Base-by-base conservation (phyloP, 2,329 filamentous ascomycete genomes). In the Davidsoniella australis region DNA sequence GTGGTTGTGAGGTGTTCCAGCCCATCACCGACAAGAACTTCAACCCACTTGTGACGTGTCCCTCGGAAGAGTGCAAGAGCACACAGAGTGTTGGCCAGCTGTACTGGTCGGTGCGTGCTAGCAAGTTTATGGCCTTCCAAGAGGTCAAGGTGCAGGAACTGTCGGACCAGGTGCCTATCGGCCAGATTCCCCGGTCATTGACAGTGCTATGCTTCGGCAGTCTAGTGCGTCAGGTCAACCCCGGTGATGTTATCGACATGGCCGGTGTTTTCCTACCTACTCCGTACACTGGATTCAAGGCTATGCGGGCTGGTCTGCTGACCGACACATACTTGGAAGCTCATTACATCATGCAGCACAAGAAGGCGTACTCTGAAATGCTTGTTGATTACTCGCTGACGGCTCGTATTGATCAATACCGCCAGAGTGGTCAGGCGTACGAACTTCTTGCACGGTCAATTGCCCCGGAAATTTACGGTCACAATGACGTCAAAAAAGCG, bases 91-190 rank as follows among this genome's bases (percentile, higher is more conserved):
- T 91, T 64, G 91, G 91, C 16, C 86, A 95, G 63, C 74, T 98
- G 38, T 89, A 94, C 63, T 78, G 93, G 37, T 95, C 89, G 0
- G 93, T 88, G n/a, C 77, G 91, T 58, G 91, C 89, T 0, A 95
- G 88, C 47, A 98, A 96, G 60, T 98, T 96, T 61, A 68, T 94
- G 59, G 87, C 91, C 3, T 98, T 98, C 69, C 91, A 98, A 64
- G 91, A 98, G 65, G 79, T 96, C 65, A 96, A 96, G 68, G 87
- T 98, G 50, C 91, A 98, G 65, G 91, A 98, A 63, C 85, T 96
- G 78, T 87, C 91, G n/a, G 91, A 98, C 62, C 91, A 98, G 64
- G 91, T 98, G 0, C 91, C 91, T 6, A 93, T 98, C 55, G 91
- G 91, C 46, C 91, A 98, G 62, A 98, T 98, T 58, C 91, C 91